A percentile compares a stretch with the other conserved stretches of the same genome.
Conservation (phyloP, 768 basidiomycete species). For the Mycena vitilis region DNA sequence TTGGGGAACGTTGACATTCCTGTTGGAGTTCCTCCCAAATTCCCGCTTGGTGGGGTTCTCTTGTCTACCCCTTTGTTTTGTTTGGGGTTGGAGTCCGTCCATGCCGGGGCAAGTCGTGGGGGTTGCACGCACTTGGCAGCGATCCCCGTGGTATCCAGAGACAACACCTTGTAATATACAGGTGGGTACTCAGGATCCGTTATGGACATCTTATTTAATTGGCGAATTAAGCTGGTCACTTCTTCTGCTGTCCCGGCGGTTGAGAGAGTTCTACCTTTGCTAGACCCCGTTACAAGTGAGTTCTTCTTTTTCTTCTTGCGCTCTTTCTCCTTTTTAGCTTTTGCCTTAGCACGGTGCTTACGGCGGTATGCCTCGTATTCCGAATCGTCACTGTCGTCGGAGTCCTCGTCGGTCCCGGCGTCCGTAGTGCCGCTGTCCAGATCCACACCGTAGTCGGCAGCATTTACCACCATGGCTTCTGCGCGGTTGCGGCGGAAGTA, state of each 20-base stretch:
- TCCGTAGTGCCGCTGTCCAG: not conserved
- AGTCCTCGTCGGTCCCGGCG: not conserved
- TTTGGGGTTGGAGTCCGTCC: not conserved
- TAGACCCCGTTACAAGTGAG: too few relatives aligned
- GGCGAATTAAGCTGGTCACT: not conserved
- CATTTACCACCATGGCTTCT: not conserved
- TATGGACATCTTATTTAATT: slow-evolving; percentile 1
- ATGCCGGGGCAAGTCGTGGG: not conserved
- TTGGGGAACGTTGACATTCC: not conserved
- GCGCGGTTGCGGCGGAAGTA: slow-evolving; percentile 4
- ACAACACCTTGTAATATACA: slow-evolving; percentile 1
- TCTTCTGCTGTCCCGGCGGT: not conserved
- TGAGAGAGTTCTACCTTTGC: not conserved
- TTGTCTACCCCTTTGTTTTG: not conserved
- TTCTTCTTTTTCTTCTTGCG: slow-evolving; percentile 2
- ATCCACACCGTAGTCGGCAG: not conserved
- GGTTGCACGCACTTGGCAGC: slow-evolving; percentile 3
- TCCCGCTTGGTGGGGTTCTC: not conserved
- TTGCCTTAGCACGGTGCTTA: not conserved
- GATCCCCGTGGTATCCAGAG: not conserved
- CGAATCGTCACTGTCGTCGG: slow-evolving; percentile 2
- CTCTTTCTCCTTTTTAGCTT: not conserved
- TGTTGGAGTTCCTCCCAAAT: not conserved
- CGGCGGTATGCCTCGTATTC: not conserved
- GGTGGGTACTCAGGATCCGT: slow-evolving; percentile 19